Evolutionary conservation across 2,329 filamentous ascomycete species (phyloP), one percentile per base, ranked within the genome.

Genomic region (Exserohilum turcica): DNA sequence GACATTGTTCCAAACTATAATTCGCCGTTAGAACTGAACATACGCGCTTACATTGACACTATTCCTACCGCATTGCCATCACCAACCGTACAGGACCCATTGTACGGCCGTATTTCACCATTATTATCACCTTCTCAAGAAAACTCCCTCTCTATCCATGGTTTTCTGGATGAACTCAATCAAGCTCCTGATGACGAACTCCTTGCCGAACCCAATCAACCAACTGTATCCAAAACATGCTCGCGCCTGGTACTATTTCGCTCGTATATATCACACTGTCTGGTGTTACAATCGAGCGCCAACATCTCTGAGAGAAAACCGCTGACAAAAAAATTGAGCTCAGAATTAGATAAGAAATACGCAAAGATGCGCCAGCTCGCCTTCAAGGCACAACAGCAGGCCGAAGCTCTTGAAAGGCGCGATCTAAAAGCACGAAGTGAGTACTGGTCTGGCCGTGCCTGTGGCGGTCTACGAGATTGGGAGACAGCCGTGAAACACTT

Each of bases 371-470:
- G 32, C 3, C 9, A 31, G 0, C 29, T 52, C 3, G 57, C 61
- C 3, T 47, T 35, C 8, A 46, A 53, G 29, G 61, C 63, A 9
- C 43, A 19, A 3, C 15, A 32, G 3, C 28, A 64, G 6, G 56
- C 61, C 8, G 37, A 57, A 27, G 51, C 40, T 0, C 27, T 62
- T 15, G 18, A 57, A 3, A 58, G 52, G 15, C 19, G 36, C 7
- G 50, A 54, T 3, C 33, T 66, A 16, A 56, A 56, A 27, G 61
- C 64, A 2, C 50, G 59, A 2, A 54, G 55, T 19, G 54, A 61
- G 35, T 67, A 64, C 40, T 68, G 65, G 65, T 36, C 48, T 28
- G 64, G 61, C 18, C 21, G 54, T 15, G 64, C 51, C 1, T 56
- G 50, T 16, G 60, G 43, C 6, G 59, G 56, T 7, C 46, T 43